Conservation (phyloP, 2,329 filamentous ascomycete genomes). For the Botrytis tulipae region DNA sequence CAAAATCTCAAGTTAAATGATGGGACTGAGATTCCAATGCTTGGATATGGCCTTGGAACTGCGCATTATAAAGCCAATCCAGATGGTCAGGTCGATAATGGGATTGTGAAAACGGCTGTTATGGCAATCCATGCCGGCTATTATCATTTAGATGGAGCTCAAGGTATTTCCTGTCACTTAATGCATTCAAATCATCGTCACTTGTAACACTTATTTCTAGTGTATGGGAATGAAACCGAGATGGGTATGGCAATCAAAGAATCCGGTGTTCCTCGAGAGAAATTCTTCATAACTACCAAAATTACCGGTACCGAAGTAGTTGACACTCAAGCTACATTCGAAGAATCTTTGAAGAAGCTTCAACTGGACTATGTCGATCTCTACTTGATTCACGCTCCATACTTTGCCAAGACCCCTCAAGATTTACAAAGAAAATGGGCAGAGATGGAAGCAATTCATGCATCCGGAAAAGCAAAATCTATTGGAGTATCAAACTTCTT, state of each 20-base stretch:
- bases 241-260: conserved; percentile 70
- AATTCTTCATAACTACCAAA: conserved; percentile 69
- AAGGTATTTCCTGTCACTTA: conserved; percentile 46
- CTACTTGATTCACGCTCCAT: conserved; percentile 63
- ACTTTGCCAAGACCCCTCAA: conserved; percentile 47
- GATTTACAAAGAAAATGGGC: conserved; percentile 60
- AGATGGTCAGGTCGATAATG: conserved; percentile 49
- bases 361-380: conserved; percentile 69
- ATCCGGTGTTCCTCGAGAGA: conserved; percentile 60
- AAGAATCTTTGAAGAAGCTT: conserved; percentile 58
- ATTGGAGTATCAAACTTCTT: conserved; percentile 80
- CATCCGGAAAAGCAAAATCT: conserved; percentile 61
- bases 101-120: conserved; percentile 51
- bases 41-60: conserved; percentile 72
- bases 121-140: conserved; percentile 68
- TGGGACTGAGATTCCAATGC: conserved; percentile 68
- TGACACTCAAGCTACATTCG: conserved; percentile 49
- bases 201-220: conserved; percentile 38
- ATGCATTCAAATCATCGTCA: neutral
- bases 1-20: conserved; percentile 70
- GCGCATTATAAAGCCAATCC: conserved; percentile 56
- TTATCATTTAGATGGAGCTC: conserved; percentile 71
- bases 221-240: conserved; percentile 65
- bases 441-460: conserved; percentile 63
- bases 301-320: conserved; percentile 41